These are phyloP conservation scores for Colletotrichum orchidophilum DNA, from an alignment of 2,329 filamentous ascomycete species.

Conservation along the genomic window DNA sequence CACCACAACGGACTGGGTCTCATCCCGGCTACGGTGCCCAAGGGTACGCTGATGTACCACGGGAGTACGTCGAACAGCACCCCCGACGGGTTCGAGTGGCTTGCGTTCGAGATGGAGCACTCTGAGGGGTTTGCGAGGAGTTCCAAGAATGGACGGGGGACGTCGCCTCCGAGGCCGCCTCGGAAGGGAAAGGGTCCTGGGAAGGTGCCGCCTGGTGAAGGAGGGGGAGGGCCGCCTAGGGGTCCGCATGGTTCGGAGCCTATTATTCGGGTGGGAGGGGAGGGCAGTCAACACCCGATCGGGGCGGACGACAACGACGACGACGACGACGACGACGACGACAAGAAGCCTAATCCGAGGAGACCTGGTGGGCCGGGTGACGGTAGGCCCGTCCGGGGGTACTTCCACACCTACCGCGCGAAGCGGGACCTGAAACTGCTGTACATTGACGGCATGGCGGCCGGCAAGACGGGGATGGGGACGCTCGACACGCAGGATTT, in stretches of 20 bases:
- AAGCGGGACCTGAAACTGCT: slow-evolving; percentile 66
- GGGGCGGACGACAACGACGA: not conserved
- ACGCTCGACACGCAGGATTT: slow-evolving; percentile 75
- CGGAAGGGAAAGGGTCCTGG: not conserved
- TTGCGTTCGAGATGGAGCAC: slow-evolving; percentile 82
- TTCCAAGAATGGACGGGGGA: not conserved
- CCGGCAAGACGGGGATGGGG: slow-evolving; percentile 71
- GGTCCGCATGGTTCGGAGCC: not conserved
- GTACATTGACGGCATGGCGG: slow-evolving; percentile 77
- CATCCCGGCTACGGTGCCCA: slow-evolving; percentile 72
- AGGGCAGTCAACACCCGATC: not conserved
- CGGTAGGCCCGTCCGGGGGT: slow-evolving; percentile 53
- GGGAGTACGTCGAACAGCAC: slow-evolving; percentile 58
- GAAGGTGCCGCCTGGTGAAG: not conserved
- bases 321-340: not conserved
- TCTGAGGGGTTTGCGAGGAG: slow-evolving; percentile 69
- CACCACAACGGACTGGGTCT: slow-evolving; percentile 81
- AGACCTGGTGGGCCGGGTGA: not conserved
- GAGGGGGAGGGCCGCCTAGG: not conserved
- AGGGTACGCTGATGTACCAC: slow-evolving; percentile 74
- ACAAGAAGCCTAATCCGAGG: slow-evolving; percentile 2
- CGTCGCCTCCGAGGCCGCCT: slow-evolving; percentile 4
- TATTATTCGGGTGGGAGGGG: not conserved
- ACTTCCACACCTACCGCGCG: slow-evolving; percentile 73
- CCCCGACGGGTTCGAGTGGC: slow-evolving; percentile 70